These are phyloP conservation scores for Phytophthora cajani DNA, from an alignment of 352 stramenopile species.

Conservation along the genomic window DNA sequence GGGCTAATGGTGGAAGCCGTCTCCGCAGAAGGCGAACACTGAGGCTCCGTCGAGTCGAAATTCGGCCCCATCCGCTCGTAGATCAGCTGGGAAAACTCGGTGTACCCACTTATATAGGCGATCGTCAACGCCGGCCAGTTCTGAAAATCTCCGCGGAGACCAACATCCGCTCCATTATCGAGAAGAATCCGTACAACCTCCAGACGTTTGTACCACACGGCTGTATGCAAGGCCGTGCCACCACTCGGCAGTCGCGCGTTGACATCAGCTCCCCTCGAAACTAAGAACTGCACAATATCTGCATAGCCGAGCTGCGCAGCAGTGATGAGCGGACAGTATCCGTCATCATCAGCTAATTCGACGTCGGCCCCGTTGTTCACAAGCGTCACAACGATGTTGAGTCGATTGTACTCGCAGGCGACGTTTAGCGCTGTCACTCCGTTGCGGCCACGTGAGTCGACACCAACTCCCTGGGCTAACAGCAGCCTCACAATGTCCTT, in stretches of 20 bases:
- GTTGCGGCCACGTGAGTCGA: background rate
- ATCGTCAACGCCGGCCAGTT: background rate
- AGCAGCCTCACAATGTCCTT: background rate
- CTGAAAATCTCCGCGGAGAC: background rate
- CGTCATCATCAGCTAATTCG: background rate
- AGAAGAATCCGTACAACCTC: background rate
- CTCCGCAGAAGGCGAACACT: background rate
- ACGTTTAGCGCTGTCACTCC: background rate
- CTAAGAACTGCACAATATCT: background rate
- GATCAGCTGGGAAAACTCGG: background rate
- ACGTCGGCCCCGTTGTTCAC: background rate
- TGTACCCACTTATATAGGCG: background rate
- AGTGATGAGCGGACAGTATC: background rate
- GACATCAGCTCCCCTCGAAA: background rate
- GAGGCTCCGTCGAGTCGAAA: background rate
- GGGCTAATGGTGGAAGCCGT: background rate
- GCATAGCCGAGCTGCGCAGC: background rate
- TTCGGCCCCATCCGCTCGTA: background rate
- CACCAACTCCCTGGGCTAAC: background rate
- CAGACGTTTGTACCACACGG: background rate
- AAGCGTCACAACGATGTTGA: background rate
- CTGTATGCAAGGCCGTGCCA: background rate
- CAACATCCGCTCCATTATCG: background rate
- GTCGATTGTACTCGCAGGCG: background rate
- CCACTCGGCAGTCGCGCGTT: background rate